Base-by-base conservation (phyloP, 1,139 yeast species). In the Fermentozyma sake region DNA sequence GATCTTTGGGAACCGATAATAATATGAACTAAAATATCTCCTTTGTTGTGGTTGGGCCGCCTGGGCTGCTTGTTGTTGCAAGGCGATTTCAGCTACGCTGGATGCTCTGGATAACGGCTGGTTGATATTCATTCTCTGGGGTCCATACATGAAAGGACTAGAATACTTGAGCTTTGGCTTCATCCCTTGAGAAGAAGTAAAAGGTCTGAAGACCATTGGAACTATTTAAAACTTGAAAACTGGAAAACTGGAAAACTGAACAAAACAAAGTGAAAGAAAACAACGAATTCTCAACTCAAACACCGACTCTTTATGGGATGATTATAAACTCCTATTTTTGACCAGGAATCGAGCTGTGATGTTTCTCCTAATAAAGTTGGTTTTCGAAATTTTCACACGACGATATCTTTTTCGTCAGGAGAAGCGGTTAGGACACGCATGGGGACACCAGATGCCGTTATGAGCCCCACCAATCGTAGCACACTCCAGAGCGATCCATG, bases 1-100 rank as follows among this genome's bases (percentile, higher is more conserved):
- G 29, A 78, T 73, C 35, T 64, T 61, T 2, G 84, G 81, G 42
- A 78, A 74, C 14, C 60, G 65, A 40, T 72, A 70, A 36, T 61
- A 64, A 36, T 52, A 58, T 17, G 48, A 45, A 28, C 48, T 34
- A 23, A 48, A 42, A 28, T 42, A 35, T 21, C 58, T 48, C 27
- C 48, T 53, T 25, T 41, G 44, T 15, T 41, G 36, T 14, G 26
- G 35, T 22, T 39, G 47, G 16, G 23, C 46, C 36, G 34, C 41
- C 12, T 46, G 39, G 4, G 47, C 46, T 30, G 33, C 33, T 16
- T 26, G 31, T 18, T 17, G 18, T 7, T 20, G 14, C 20, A 16
- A 14, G 6, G 37, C 40, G 14, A 51, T 35, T 34, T 64, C 71
- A 3, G 69, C 64, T 27, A 61, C 58, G 8, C 49, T 44, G 3